Evolutionary conservation across 1,284 basidiomycete species (phyloP).

Genomic region (Agroathelia rolfsii): DNA sequence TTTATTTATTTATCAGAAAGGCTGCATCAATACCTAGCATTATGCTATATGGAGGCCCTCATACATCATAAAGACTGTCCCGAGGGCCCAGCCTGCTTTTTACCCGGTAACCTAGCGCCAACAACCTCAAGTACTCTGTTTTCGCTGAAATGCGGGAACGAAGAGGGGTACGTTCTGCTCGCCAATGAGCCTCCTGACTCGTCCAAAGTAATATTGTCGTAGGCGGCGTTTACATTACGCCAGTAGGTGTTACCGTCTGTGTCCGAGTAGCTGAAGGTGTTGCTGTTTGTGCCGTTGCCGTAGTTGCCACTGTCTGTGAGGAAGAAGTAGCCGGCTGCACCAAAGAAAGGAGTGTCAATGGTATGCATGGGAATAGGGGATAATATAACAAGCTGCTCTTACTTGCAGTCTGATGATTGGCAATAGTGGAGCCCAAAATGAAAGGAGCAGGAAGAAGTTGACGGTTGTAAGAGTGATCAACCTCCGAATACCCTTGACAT

Average conservation of each 20-base stretch:
- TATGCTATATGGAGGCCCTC: too few species aligned
- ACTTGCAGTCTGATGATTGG: slow-evolving; percentile 50
- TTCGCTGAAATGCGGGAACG: slow-evolving; percentile 12
- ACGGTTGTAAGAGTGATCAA: slow-evolving; percentile 65
- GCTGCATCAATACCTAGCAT: too few species aligned
- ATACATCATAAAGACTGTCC: too few species aligned
- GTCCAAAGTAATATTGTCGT: slow-evolving; percentile 54
- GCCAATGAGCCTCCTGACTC: slow-evolving; percentile 47
- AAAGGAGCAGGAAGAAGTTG: slow-evolving; percentile 48
- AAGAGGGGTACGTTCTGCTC: slow-evolving; percentile 10
- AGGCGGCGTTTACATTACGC: slow-evolving; percentile 47
- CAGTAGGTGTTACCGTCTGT: slow-evolving; percentile 50
- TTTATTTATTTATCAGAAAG: too few species aligned
- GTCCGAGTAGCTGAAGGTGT: slow-evolving; percentile 56
- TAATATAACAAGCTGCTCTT: too few species aligned
- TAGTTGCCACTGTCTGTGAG: slow-evolving; percentile 27
- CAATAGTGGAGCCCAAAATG: slow-evolving; percentile 45
- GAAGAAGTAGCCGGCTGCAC: slow-evolving; percentile 45
- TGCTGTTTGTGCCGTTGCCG: slow-evolving; percentile 62
- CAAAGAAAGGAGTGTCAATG: slow-evolving; percentile 1
- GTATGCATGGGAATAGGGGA: too few species aligned
- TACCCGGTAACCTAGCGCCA: slow-evolving; percentile 34
- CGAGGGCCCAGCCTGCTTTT: slow-evolving; percentile 12
- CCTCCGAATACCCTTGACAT: slow-evolving; percentile 34
- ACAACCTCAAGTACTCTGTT: slow-evolving; percentile 16